A percentile compares a stretch with the other conserved stretches of the same genome.
Evolutionary conservation across 2,329 filamentous ascomycete genomes (phyloP).

Genomic region (Cordyceps fumosorosea): DNA sequence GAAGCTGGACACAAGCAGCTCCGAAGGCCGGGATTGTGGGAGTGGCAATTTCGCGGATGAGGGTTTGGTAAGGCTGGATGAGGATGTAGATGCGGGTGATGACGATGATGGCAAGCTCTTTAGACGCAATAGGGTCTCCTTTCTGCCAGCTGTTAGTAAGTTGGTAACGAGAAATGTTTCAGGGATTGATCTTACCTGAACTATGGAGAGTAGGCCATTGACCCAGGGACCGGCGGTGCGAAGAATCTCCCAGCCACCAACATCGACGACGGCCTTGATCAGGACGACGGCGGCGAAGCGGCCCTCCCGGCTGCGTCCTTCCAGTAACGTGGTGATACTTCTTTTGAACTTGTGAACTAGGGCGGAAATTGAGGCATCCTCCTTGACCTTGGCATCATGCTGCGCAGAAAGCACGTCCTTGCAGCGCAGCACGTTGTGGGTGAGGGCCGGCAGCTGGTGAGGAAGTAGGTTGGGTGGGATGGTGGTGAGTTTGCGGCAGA

Average conservation of each 20-base stretch:
- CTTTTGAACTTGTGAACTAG: constrained; percentile 78
- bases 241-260: constrained; percentile 77
- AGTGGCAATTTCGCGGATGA: constrained; percentile 82
- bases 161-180: background rate
- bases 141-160: constrained; percentile 46
- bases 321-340: constrained; percentile 68
- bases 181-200: constrained; percentile 50
- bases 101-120: constrained; percentile 69
- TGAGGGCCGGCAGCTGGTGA: constrained; percentile 63
- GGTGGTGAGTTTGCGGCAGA: constrained; percentile 65
- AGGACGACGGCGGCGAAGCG: constrained; percentile 73
- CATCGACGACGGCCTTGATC: constrained; percentile 74
- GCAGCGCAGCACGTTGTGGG: constrained; percentile 51
- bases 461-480: constrained; percentile 69
- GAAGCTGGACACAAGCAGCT: constrained; percentile 62
- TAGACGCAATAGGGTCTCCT: constrained; percentile 67
- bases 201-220: constrained; percentile 62
- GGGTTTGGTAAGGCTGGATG: constrained; percentile 73
- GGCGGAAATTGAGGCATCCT: constrained; percentile 55
- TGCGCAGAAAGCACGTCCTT: constrained; percentile 55
- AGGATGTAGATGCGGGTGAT: constrained; percentile 79
- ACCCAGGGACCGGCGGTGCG: constrained; percentile 71
- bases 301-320: constrained; percentile 66
- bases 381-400: constrained; percentile 54
- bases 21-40: constrained; percentile 72